These are phyloP conservation scores for Onygenales sp. DNA, from an alignment of 2,329 filamentous ascomycete species.

Conservation along the genomic window DNA sequence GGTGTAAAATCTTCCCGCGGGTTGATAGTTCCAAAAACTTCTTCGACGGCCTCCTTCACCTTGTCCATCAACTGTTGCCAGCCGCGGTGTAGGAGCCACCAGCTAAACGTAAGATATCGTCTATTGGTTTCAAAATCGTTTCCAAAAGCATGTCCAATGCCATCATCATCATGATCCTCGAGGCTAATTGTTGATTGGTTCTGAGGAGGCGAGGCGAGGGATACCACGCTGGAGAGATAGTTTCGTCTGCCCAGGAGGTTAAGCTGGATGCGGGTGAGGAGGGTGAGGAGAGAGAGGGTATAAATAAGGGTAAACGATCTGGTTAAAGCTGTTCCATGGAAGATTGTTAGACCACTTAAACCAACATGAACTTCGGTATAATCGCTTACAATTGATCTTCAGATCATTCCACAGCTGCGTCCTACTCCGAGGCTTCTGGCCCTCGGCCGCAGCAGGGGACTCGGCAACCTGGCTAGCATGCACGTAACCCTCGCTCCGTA, in stretches of 20 bases:
- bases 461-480: constrained; percentile 69
- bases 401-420: constrained; percentile 94
- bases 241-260: constrained; percentile 92
- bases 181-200: constrained; percentile 70
- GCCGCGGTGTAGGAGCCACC: constrained; percentile 91
- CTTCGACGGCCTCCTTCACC: constrained; percentile 76
- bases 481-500: constrained; percentile 72
- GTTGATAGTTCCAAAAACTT: constrained; percentile 81
- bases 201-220: constrained; percentile 66
- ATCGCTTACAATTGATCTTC: constrained; percentile 75
- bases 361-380: background rate
- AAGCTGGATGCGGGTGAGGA: constrained; percentile 90
- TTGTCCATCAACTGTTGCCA: constrained; percentile 74
- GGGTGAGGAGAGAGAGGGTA: constrained; percentile 75
- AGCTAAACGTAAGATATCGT: constrained; percentile 90
- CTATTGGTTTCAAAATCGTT: constrained; percentile 95
- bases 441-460: constrained; percentile 40
- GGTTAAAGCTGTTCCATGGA: constrained; percentile 59
- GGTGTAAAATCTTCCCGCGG: constrained; percentile 81
- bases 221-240: constrained; percentile 91
- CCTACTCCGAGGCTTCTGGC: constrained; percentile 60
- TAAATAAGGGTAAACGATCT: constrained; percentile 87
- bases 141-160: constrained; percentile 66
- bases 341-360: constrained; percentile 4
- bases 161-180: constrained; percentile 88